These are phyloP conservation scores for Zygnema circumcarinatum DNA, from an alignment of 139 green algal species.

Conservation along the genomic window DNA sequence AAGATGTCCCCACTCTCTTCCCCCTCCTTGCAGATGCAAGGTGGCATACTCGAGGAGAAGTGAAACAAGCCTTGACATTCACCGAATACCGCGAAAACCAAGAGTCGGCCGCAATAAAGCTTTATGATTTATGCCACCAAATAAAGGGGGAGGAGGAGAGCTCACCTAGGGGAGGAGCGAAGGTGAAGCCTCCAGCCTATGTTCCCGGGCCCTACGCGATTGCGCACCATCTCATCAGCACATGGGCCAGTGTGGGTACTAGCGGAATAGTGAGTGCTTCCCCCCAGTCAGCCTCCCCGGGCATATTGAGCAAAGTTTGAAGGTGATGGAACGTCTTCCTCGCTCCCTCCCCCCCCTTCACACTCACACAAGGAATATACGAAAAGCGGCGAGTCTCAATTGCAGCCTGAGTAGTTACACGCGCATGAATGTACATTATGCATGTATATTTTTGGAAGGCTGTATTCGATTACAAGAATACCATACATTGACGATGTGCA, in stretches of 20 bases:
- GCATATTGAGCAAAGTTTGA: background rate
- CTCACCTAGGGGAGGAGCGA: background rate
- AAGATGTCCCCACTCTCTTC: background rate
- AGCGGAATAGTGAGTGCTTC: background rate
- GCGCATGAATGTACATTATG: too few relatives aligned
- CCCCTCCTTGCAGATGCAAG: slow-evolving; percentile 38
- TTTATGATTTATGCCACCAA: slow-evolving; percentile 7
- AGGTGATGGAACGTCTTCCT: too few relatives aligned
- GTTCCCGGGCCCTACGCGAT: slow-evolving; percentile 44
- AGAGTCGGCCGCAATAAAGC: background rate
- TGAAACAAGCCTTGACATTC: slow-evolving; percentile 1
- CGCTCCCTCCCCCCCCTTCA: too few relatives aligned
- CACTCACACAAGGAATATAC: too few relatives aligned
- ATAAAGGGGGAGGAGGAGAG: background rate
- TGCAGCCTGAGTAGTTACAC: too few relatives aligned
- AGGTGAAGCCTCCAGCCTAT: slow-evolving; percentile 8
- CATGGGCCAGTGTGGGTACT: slow-evolving; percentile 18
- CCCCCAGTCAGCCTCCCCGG: background rate
- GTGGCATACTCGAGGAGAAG: slow-evolving; percentile 28
- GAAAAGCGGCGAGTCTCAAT: too few relatives aligned
- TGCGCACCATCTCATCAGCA: slow-evolving; percentile 38
- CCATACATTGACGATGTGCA: too few relatives aligned
- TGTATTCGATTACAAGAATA: too few relatives aligned
- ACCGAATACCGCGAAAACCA: slow-evolving; percentile 11
- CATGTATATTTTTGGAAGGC: too few relatives aligned